Evolutionary conservation across 768 basidiomycete species (phyloP).

Genomic region (Lyophyllum shimeji): DNA sequence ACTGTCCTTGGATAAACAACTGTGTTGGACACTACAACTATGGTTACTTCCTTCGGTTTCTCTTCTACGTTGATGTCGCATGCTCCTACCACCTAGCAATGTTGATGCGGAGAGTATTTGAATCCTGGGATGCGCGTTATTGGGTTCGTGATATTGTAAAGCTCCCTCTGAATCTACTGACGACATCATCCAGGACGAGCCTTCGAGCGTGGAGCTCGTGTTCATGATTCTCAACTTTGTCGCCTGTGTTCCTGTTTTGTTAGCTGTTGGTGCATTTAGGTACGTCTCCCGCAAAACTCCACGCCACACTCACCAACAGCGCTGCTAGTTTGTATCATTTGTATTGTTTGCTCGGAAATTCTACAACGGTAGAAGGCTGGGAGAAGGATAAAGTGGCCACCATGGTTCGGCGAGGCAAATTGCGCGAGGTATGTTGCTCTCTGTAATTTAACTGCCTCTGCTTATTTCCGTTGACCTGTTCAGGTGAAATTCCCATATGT

Average conservation of each 20-base stretch:
- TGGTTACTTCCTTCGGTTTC: slow-evolving; percentile 85
- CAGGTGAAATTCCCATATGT: slow-evolving; percentile 95
- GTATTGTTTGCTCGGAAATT: slow-evolving; percentile 71
- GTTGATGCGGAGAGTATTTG: slow-evolving; percentile 65
- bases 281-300: slow-evolving; percentile 23
- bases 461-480: not conserved
- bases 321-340: slow-evolving; percentile 79
- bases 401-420: slow-evolving; percentile 81
- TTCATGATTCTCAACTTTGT: slow-evolving; percentile 89
- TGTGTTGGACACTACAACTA: slow-evolving; percentile 94
- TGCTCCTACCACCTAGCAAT: slow-evolving; percentile 88
- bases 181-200: slow-evolving; percentile 55
- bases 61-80: slow-evolving; percentile 89
- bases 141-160: slow-evolving; percentile 43
- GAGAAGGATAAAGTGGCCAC: slow-evolving; percentile 95
- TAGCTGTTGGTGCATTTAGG: slow-evolving; percentile 93
- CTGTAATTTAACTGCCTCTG: not conserved
- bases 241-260: slow-evolving; percentile 79
- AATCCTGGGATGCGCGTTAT: slow-evolving; percentile 39
- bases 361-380: slow-evolving; percentile 96
- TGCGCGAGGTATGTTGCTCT: slow-evolving; percentile 58
- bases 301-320: not conserved
- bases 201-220: slow-evolving; percentile 66
- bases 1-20: slow-evolving; percentile 93
- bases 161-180: not conserved